Percentiles rank a stretch among this genome's conserved stretches.
Conservation (phyloP, 2,329 filamentous ascomycete genomes). For the Xylariales sp. region DNA sequence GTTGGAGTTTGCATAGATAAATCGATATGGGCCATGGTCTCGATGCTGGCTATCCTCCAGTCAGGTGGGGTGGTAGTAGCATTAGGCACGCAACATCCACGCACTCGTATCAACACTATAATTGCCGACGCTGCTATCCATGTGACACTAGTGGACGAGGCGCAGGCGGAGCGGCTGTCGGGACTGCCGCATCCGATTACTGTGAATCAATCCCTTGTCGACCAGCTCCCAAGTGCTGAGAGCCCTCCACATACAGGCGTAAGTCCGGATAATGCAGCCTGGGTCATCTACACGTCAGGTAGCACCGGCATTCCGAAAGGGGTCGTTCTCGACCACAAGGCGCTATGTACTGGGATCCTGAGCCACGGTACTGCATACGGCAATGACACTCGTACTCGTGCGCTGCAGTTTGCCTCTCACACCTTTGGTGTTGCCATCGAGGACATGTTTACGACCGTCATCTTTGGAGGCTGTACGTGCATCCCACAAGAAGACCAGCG, state of each 20-base stretch:
- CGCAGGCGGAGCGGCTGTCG: background rate
- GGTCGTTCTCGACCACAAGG: slow-evolving; percentile 26
- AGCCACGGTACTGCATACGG: slow-evolving; percentile 9
- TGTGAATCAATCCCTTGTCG: background rate
- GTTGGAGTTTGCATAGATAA: slow-evolving; percentile 1
- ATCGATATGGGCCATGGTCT: background rate
- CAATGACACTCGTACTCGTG: slow-evolving; percentile 9
- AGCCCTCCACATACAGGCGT: background rate
- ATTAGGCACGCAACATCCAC: background rate
- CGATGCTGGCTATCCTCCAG: slow-evolving; percentile 1
- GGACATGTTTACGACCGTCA: slow-evolving; percentile 31
- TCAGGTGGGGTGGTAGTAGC: background rate
- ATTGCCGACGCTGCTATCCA: background rate
- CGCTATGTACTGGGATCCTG: slow-evolving; percentile 12
- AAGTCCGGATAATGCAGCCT: slow-evolving; percentile 1
- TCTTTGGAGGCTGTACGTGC: slow-evolving; percentile 30
- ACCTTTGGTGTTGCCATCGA: slow-evolving; percentile 31
- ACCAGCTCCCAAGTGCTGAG: background rate
- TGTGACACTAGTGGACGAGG: background rate
- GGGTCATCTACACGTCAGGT: slow-evolving; percentile 42
- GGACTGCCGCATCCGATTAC: background rate
- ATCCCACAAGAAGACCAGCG: slow-evolving; percentile 30
- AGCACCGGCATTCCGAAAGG: slow-evolving; percentile 46
- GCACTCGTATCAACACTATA: background rate
- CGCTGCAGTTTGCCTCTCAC: slow-evolving; percentile 20